Percentiles rank a stretch among this genome's conserved stretches.
Conservation (phyloP, 225 moss, liverwort and hornwort species). For the Physcomitrellopsis africana region DNA sequence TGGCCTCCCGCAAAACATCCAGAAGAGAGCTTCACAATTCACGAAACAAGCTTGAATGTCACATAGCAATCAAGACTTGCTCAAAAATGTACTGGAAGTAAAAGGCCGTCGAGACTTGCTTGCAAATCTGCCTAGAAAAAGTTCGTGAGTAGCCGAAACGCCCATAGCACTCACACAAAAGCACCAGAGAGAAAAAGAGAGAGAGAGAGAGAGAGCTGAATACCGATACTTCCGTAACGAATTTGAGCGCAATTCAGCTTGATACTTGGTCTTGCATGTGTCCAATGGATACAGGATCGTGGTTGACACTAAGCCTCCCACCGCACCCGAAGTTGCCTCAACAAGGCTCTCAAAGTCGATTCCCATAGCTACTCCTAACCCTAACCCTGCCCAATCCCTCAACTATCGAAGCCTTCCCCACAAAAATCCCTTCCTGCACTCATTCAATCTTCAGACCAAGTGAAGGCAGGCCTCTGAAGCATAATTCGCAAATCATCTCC, state of each 20-base stretch:
- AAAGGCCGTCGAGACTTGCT: background rate
- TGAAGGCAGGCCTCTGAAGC: background rate
- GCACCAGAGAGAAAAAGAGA: background rate
- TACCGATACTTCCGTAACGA: slow-evolving; percentile 60
- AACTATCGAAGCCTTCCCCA: background rate
- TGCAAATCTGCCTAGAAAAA: too few species aligned
- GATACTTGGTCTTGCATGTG: slow-evolving; percentile 83
- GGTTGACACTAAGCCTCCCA: slow-evolving; percentile 51
- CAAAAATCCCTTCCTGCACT: background rate
- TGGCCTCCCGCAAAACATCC: slow-evolving; percentile 75
- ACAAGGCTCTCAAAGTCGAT: slow-evolving; percentile 37
- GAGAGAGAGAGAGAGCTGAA: background rate
- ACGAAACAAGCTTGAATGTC: background rate
- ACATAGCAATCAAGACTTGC: background rate
- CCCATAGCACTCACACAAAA: background rate
- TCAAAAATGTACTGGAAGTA: background rate
- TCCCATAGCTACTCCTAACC: slow-evolving; percentile 34
- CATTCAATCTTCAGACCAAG: background rate
- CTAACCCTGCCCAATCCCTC: slow-evolving; percentile 6
- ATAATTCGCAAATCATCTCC: too few species aligned
- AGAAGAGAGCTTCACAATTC: slow-evolving; percentile 52
- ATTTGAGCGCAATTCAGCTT: slow-evolving; percentile 60
- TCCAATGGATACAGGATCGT: slow-evolving; percentile 70
- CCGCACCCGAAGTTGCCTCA: slow-evolving; percentile 41
- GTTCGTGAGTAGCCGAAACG: background rate